Conservation (phyloP, 2,329 filamentous ascomycete genomes). For the Colletotrichum acutatum region DNA sequence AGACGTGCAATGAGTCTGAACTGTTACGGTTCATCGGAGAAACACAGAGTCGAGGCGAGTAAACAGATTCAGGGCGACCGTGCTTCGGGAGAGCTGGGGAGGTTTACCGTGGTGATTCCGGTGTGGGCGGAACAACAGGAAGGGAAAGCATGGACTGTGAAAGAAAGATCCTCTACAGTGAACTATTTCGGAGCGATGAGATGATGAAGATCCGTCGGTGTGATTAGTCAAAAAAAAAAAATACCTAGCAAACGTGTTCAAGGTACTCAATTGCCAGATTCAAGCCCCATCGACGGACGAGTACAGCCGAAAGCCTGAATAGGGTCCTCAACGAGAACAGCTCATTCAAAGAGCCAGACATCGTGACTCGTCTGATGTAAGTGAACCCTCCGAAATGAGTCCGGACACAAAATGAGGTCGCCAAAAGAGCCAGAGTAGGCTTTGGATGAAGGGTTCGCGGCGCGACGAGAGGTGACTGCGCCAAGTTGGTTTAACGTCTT, state of each 20-base stretch:
- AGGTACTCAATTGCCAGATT: too few species aligned
- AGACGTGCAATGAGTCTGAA: slow-evolving; percentile 12
- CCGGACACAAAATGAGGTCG: too few species aligned
- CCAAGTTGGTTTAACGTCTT: neutral
- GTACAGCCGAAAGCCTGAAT: too few species aligned
- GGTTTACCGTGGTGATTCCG: too few species aligned
- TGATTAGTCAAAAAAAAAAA: neutral
- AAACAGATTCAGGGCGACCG: neutral
- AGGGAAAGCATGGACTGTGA: too few species aligned
- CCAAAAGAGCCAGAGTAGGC: neutral
- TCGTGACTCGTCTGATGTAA: neutral
- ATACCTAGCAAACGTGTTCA: too few species aligned
- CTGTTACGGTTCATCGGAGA: neutral
- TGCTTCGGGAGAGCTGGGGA: neutral
- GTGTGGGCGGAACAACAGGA: too few species aligned
- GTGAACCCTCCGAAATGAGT: neutral
- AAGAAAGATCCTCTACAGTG: neutral
- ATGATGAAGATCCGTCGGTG: neutral
- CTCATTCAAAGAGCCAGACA: too few species aligned
- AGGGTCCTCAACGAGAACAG: neutral
- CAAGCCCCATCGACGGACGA: too few species aligned
- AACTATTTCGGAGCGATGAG: neutral
- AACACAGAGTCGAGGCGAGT: neutral
- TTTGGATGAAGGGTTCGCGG: neutral
- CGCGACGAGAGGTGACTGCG: too few species aligned